A percentile compares a stretch with the other conserved stretches of the same genome.
These are phyloP conservation scores for Cordyceps pruinosa DNA, from an alignment of 2,329 filamentous ascomycete genomes.

Conservation along the genomic window DNA sequence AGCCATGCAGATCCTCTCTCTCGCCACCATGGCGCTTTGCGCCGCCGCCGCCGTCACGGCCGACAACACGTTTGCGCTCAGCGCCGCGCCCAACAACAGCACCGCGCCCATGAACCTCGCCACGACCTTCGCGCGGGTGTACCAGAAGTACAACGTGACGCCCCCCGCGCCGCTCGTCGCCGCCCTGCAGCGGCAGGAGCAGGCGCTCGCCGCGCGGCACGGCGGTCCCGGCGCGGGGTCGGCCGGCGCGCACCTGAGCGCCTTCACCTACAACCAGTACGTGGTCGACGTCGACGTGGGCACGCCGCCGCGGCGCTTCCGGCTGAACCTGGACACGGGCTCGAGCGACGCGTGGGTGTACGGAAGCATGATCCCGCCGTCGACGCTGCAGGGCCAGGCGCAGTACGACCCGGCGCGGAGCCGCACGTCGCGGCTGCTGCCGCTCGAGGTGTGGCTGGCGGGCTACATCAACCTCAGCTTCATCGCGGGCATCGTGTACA, in stretches of 20 bases:
- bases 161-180: not conserved
- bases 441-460: slow-evolving; percentile 34
- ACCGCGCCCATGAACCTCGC: not conserved
- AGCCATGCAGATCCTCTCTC: not conserved
- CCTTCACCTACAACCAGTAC: not conserved
- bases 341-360: slow-evolving; percentile 42
- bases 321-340: slow-evolving; percentile 36
- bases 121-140: not conserved
- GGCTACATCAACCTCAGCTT: slow-evolving; percentile 37
- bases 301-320: slow-evolving; percentile 30
- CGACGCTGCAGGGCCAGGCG: slow-evolving; percentile 31
- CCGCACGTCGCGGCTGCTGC: slow-evolving; percentile 29
- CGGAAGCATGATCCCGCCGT: slow-evolving; percentile 33
- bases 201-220: not conserved
- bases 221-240: not conserved
- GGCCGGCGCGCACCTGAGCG: not conserved
- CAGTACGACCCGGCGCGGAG: slow-evolving; percentile 33
- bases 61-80: not conserved
- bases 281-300: slow-evolving; percentile 12
- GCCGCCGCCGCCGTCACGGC: not conserved
- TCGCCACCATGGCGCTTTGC: not conserved
- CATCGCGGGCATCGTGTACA: slow-evolving; percentile 37
- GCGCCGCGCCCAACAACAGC: not conserved
- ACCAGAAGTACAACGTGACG: slow-evolving; percentile 4
- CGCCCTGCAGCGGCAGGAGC: not conserved